Base-by-base conservation (phyloP, 441 rosid species). In the Adansonia madagascariensis region DNA sequence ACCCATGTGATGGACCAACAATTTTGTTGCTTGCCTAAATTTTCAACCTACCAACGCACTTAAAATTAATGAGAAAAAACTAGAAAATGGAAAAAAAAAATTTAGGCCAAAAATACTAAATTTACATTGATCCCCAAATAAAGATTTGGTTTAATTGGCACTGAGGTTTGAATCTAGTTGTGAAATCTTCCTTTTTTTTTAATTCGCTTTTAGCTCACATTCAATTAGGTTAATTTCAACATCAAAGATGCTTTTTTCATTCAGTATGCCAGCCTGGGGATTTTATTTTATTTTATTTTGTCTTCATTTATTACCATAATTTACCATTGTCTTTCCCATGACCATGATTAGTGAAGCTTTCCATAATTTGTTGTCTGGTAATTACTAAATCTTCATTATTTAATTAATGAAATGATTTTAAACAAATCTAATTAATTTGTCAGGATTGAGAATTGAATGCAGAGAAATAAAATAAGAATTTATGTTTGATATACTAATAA, bases 201-300 rank as follows among this genome's bases (percentile, higher is more conserved):
- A 31, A 31, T 55, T 27, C 3, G 12, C 35, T 61, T n/a, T 44
- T 35, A 17, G 11, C 4, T n/a, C 47, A 65, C n/a, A 66, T 49
- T 60, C 39, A 46, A 60, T 35, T 49, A 47, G 43, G 59, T 17
- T 73, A 62, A 62, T 62, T 50, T n/a, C 44, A 71, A 15, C 39
- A 73, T 31, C 7, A 68, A 68, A 68, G 46, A 61, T 77, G 53
- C 60, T 31, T 3, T 53, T 68, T 57, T 18, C 35, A 50, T 75
- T 71, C 41, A 75, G 55, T 49, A 15, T 39, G 49, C 79, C 84
- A 81, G 79, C 60, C 81, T 81, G 81, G 79, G 66, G 63, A 71
- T 81, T 55, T 47, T 35, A 43, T 27, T 66, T 31, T 31, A 31
- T 53, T 62, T 6, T 24, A 0, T 5, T 41, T 4, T 3, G 49